Base-by-base conservation (phyloP, 2,329 filamentous ascomycete genomes). In the Aspergillus sp. region DNA sequence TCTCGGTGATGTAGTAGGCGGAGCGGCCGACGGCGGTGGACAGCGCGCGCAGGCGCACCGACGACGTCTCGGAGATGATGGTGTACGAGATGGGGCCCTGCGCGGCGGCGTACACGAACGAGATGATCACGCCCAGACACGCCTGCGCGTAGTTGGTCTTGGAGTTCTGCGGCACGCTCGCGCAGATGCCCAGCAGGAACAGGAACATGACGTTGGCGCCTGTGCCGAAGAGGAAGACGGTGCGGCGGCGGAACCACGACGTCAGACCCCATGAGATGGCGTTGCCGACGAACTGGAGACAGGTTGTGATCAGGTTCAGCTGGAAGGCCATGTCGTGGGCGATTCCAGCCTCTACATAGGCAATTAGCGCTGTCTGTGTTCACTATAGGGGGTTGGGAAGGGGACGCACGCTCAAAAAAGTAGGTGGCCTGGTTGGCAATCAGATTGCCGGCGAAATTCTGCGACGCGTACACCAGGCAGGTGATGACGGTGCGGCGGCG, bases 381-480 rank as follows among this genome's bases (percentile, higher is more conserved):
- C n/a, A n/a, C n/a, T n/a, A n/a, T n/a, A n/a, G n/a, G n/a, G n/a
- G n/a, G n/a, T n/a, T n/a, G n/a, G n/a, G n/a, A n/a, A n/a, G 11
- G 7, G 5, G 10, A 59, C 59, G 65, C 49, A 66, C 64, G 60
- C 54, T 73, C 64, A 62, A 86, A 86, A 68, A 86, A 86, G 64
- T 78, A 85, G 31, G 81, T 78, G 17, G 83, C 81, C 63, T 86
- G 83, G 59, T 85, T 85, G 61, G 83, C 82, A 54, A 86, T 83
- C 44, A 85, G 72, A 59, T 85, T 85, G 56, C 83, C 83, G 4
- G 81, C 80, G n/a, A 86, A 70, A 59, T 85, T 70, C 56, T 70
- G 68, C 14, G 65, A 63, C 0, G 65, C 62, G 20, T 69, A 70
- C 4, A 69, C 57, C 51, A 65, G 52, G 46, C 68, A 71, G 23